These are phyloP conservation scores for Dactylellina cionopaga DNA, from an alignment of 2,329 filamentous ascomycete species.

Conservation along the genomic window DNA sequence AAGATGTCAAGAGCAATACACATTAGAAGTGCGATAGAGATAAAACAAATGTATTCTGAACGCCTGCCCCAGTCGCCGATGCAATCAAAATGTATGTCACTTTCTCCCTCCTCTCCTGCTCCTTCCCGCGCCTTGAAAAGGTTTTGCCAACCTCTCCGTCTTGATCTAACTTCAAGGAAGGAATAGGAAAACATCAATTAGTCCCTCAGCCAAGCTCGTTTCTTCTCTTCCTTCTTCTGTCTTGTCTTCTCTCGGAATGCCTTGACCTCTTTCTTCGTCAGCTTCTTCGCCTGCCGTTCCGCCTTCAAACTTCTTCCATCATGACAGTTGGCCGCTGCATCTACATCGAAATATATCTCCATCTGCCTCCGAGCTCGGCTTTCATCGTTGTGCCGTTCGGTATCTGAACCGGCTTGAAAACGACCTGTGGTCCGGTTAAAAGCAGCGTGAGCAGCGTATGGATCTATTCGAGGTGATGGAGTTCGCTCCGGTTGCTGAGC, in stretches of 20 bases:
- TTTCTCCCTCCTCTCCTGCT: too few relatives aligned
- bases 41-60: too few relatives aligned
- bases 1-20: too few relatives aligned
- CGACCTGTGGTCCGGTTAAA: conserved; percentile 92
- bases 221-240: conserved; percentile 92
- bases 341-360: conserved; percentile 94
- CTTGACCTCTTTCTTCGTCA: conserved; percentile 86
- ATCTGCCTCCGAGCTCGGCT: conserved; percentile 88
- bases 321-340: conserved; percentile 89
- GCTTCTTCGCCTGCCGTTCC: conserved; percentile 84
- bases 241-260: conserved; percentile 89
- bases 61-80: too few relatives aligned
- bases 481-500: conserved; percentile 69
- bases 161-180: too few relatives aligned
- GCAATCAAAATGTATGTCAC: too few relatives aligned
- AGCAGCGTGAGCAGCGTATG: conserved; percentile 75
- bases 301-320: conserved; percentile 91
- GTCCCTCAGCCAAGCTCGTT: conserved; percentile 87
- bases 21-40: too few relatives aligned
- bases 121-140: not conserved
- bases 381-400: conserved; percentile 84
- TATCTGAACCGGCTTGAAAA: conserved; percentile 72
- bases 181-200: conserved; percentile 62
- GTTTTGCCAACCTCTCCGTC: too few relatives aligned
- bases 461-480: conserved; percentile 58